Percentiles rank a stretch among this genome's conserved stretches.
These are phyloP conservation scores for Phalaenopsis aphrodite DNA, from an alignment of 106 monocot species.

Conservation along the genomic window DNA sequence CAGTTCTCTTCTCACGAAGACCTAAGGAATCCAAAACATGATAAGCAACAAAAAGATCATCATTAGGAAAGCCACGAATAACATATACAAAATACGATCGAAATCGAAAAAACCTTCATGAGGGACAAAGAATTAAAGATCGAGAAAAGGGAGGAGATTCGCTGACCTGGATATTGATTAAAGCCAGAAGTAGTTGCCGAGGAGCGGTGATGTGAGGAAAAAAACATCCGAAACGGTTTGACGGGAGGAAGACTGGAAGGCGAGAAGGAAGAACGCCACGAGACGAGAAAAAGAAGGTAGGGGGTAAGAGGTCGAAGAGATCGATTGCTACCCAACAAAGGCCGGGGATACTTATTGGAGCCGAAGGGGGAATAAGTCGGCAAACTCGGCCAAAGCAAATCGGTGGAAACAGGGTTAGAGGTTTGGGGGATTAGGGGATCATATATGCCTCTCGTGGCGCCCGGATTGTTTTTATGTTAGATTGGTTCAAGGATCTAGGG, in stretches of 20 bases:
- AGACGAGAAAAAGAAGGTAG: no score
- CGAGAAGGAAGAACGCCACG: not conserved
- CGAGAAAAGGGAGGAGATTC: not conserved
- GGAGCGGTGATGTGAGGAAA: not conserved
- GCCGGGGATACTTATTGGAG: not conserved
- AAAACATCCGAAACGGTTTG: constrained; percentile 9
- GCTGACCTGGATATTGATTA: not conserved
- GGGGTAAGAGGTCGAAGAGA: not conserved
- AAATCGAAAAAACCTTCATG: not conserved
- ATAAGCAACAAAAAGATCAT: constrained; percentile 1
- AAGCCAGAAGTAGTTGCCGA: not conserved
- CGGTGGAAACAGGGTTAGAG: not conserved
- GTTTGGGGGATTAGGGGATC: not conserved
- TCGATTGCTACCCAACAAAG: not conserved
- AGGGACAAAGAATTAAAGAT: not conserved
- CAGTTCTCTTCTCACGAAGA: constrained; percentile 6
- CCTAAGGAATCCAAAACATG: constrained; percentile 8
- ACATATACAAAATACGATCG: not conserved
- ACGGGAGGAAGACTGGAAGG: constrained; percentile 3
- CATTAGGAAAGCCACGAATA: not conserved
- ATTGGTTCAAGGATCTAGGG: not conserved
- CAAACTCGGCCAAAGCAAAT: not conserved
- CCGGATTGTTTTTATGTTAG: not conserved
- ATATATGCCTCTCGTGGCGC: not conserved
- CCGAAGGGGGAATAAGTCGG: constrained; percentile 5